These are phyloP conservation scores for Rhizopus sp. DNA, from an alignment of 371 early-diverging fungal genomes.

Conservation along the genomic window DNA sequence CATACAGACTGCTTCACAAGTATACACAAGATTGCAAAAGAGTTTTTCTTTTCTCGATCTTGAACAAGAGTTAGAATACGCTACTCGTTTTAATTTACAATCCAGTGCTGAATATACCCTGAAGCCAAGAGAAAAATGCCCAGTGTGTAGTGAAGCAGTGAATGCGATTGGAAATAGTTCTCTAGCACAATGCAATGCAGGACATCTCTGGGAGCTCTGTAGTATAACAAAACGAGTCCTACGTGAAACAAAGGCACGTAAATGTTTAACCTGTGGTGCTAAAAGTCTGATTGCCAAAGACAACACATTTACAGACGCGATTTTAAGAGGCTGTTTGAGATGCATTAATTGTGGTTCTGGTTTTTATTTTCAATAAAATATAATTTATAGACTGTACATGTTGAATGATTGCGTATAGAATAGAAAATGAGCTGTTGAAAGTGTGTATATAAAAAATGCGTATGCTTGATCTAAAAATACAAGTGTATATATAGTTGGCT, in stretches of 20 bases:
- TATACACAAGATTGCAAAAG: slow-evolving; percentile 12
- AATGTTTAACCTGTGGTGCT: slow-evolving; percentile 23
- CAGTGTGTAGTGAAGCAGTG: slow-evolving; percentile 21
- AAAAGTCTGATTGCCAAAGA: slow-evolving; percentile 18
- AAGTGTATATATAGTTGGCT: too few relatives aligned
- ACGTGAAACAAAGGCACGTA: slow-evolving; percentile 17
- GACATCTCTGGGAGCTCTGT: slow-evolving; percentile 37
- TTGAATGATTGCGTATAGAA: too few relatives aligned
- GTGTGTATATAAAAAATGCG: not conserved
- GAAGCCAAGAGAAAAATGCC: slow-evolving; percentile 25
- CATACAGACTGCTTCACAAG: not conserved
- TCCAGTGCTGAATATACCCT: slow-evolving; percentile 20
- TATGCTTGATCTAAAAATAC: not conserved
- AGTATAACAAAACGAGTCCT: slow-evolving; percentile 26
- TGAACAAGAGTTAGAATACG: slow-evolving; percentile 11
- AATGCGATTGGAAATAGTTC: slow-evolving; percentile 6
- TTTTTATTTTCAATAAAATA: slow-evolving; percentile 5
- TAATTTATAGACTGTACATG: not conserved
- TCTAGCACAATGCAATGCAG: slow-evolving; percentile 24
- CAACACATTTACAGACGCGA: slow-evolving; percentile 9
- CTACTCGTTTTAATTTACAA: slow-evolving; percentile 2
- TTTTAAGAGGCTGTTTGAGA: slow-evolving; percentile 20
- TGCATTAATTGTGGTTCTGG: slow-evolving; percentile 31
- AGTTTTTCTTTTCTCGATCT: slow-evolving; percentile 12
- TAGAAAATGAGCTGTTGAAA: not conserved